A percentile compares a stretch with the other conserved stretches of the same genome.
Evolutionary conservation across 345 rosid species (phyloP).

Genomic region (Dimocarpus longan): DNA sequence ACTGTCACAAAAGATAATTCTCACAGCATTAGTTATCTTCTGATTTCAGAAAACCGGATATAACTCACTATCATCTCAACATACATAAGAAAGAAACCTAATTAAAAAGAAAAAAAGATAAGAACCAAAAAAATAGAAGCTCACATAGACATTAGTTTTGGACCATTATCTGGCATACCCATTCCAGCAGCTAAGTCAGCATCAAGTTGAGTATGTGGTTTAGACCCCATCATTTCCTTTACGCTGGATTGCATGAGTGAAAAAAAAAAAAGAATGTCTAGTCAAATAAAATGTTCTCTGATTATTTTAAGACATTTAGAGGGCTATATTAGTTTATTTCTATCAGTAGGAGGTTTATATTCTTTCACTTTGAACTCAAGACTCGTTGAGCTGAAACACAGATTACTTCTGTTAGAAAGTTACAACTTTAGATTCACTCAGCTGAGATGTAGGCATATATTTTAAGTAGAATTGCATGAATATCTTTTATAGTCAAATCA

Average conservation of each 20-base stretch:
- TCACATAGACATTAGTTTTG: constrained; percentile 65
- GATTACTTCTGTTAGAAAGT: background rate
- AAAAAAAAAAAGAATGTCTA: background rate
- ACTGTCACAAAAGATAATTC: background rate
- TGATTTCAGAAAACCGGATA: background rate
- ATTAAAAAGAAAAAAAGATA: background rate
- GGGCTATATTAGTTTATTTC: background rate
- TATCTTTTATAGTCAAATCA: background rate
- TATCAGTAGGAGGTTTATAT: background rate
- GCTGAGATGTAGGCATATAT: background rate
- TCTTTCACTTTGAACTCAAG: background rate
- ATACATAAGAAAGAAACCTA: constrained; percentile 1
- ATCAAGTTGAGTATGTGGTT: constrained; percentile 92
- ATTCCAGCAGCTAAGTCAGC: constrained; percentile 93
- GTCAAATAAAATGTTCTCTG: constrained; percentile 10
- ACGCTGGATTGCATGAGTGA: constrained; percentile 47
- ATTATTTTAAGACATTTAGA: background rate
- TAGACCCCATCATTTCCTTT: constrained; percentile 75
- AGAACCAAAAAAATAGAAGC: constrained; percentile 12
- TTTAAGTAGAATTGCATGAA: background rate
- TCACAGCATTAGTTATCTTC: constrained; percentile 18
- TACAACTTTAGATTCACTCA: background rate
- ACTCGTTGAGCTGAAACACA: background rate
- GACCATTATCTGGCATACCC: constrained; percentile 98
- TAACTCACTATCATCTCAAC: background rate